Conservation (phyloP, 176 grass and related monocot genomes). For the Cenchrus fungigraminus region DNA sequence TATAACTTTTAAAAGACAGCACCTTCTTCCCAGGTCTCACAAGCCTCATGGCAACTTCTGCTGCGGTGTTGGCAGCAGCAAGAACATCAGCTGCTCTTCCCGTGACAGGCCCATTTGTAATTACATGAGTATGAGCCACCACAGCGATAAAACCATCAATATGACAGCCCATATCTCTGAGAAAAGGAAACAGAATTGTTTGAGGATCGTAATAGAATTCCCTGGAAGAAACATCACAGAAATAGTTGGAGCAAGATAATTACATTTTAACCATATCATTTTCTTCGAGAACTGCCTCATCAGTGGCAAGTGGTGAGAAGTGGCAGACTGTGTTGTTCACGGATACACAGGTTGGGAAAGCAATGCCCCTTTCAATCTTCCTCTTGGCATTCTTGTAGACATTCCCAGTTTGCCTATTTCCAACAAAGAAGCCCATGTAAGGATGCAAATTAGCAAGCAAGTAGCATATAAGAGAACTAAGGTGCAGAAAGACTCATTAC, state of each 20-base stretch:
- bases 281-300: slow-evolving; percentile 78
- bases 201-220: neutral
- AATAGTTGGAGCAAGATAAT: slow-evolving; percentile 19
- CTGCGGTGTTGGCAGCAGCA: slow-evolving; percentile 89
- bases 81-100: slow-evolving; percentile 91
- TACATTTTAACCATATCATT: slow-evolving; percentile 99
- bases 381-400: slow-evolving; percentile 94
- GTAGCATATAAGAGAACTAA: neutral
- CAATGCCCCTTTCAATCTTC: slow-evolving; percentile 97
- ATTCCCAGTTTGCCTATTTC: slow-evolving; percentile 82
- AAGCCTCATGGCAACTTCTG: slow-evolving; percentile 91
- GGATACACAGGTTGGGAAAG: slow-evolving; percentile 94
- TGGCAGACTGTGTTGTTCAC: slow-evolving; percentile 95
- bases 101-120: slow-evolving; percentile 68
- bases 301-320: slow-evolving; percentile 88
- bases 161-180: slow-evolving; percentile 97
- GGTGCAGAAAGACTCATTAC: slow-evolving; percentile 43
- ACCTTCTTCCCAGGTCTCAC: slow-evolving; percentile 98
- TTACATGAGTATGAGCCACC: slow-evolving; percentile 91
- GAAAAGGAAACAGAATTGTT: slow-evolving; percentile 24
- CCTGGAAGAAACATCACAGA: neutral
- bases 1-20: neutral
- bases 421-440: slow-evolving; percentile 22
- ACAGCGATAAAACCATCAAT: slow-evolving; percentile 99
- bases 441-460: slow-evolving; percentile 37